These are phyloP conservation scores for Hyaloscypha hepaticicola DNA, from an alignment of 495 filamentous ascomycete genomes.

Conservation along the genomic window DNA sequence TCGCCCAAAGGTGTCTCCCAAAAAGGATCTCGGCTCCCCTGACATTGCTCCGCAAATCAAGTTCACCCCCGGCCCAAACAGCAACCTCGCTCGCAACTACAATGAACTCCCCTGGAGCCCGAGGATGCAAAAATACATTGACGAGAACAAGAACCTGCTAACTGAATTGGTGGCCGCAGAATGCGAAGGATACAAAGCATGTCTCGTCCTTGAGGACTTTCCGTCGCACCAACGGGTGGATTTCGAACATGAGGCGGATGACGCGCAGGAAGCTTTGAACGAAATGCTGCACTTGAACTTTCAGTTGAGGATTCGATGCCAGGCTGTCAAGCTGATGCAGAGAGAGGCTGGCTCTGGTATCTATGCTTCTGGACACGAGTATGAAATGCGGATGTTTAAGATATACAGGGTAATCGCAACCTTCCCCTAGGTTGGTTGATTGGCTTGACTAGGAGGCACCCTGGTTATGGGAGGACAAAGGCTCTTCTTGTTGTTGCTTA, in stretches of 20 bases:
- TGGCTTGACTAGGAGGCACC: too few species aligned
- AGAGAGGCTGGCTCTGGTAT: neutral
- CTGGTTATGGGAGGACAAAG: too few species aligned
- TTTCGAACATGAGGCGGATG: neutral
- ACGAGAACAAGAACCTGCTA: neutral
- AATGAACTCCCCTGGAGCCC: neutral
- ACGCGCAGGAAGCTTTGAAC: neutral
- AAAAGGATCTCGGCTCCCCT: neutral
- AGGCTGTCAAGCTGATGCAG: too few species aligned
- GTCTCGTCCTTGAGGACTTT: neutral
- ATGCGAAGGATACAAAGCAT: neutral
- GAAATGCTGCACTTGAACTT: neutral
- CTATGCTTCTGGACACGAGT: neutral
- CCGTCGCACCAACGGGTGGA: neutral
- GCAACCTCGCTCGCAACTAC: neutral
- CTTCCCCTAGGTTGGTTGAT: too few species aligned
- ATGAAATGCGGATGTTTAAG: too few species aligned
- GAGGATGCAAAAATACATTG: neutral
- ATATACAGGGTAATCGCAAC: too few species aligned
- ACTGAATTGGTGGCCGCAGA: neutral
- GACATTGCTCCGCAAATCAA: neutral
- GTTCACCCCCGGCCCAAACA: neutral
- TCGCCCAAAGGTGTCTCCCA: neutral
- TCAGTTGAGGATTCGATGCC: neutral
- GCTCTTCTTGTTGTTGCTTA: too few species aligned